Evolutionary conservation across 2,329 filamentous ascomycete genomes (phyloP).

Genomic region (Zymoseptoria pseudotritici): DNA sequence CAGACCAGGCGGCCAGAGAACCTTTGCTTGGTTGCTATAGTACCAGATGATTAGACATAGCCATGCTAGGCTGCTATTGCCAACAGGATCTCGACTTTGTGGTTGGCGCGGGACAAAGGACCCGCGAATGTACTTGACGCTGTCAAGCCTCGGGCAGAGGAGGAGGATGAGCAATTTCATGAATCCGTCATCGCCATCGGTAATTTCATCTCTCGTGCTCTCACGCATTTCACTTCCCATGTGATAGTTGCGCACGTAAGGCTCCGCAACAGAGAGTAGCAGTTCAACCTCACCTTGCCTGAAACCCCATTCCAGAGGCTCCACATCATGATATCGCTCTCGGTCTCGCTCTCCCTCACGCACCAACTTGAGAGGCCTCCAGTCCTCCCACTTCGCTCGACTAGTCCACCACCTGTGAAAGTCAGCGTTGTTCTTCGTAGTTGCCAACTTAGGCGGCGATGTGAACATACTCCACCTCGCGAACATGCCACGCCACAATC

Average conservation of each 20-base stretch:
- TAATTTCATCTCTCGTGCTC: neutral
- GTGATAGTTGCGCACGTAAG: neutral
- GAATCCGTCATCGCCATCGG: neutral
- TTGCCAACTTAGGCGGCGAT: no score
- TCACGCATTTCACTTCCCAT: neutral
- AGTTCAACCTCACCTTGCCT: neutral
- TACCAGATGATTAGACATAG: neutral
- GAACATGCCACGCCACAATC: neutral
- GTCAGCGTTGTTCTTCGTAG: no score
- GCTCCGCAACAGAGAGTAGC: neutral
- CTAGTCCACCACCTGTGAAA: neutral
- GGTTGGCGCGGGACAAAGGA: no score
- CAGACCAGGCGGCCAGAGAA: neutral
- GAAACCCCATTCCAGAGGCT: neutral
- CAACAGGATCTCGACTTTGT: neutral
- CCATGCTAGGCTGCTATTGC: neutral
- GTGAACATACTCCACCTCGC: neutral
- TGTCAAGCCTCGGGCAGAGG: neutral
- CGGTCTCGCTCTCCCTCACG: neutral
- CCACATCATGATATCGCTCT: neutral
- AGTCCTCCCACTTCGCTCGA: neutral
- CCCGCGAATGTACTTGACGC: neutral
- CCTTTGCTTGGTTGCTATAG: neutral
- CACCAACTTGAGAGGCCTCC: neutral
- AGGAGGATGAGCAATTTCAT: neutral